Evolutionary conservation across 352 stramenopile genomes (phyloP), one percentile per base, ranked within the genome.

Genomic region (Pythium coloratum): DNA sequence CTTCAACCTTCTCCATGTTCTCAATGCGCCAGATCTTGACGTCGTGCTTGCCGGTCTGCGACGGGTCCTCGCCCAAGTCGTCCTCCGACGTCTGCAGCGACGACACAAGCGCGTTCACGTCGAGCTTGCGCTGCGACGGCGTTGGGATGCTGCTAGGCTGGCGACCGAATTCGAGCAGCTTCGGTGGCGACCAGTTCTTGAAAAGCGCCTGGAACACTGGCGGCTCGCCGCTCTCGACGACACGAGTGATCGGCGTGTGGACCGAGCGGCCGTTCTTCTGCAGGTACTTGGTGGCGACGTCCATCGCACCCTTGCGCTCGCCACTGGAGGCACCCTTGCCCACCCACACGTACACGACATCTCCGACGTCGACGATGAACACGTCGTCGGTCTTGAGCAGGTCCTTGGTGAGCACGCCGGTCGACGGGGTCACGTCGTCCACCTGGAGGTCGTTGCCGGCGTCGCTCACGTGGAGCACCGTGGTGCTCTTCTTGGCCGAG

Each of bases 1-100:
- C 74, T 40, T 91, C 76, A 14, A 91, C 90, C 68, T 94, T 97
- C 24, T 95, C 86, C 59, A 98, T 81, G 74, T 97, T 74, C 72
- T 98, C 90, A 56, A 98, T 92, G 70, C 90, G 86, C 93, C 92
- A 98, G 7, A 98, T 80, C 42, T 84, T 88, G 33, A 98, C 61
- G 24, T 90, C 68, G 70, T 94, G 86, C 62, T 88, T 85, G 64
- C 83, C 86, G 2, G 84, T 82, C 55, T 92, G 84, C 49, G 78
- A 78, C 6, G 69, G 73, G 47, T 90, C 92, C 18, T 86, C 75
- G 18, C 79, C 82, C 64, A 91, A 78, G 63, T 92, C 85, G 54
- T 94, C 91, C 58, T 93, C 88, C 2, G 71, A 75, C 18, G 77
- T 67, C 13, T 69, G 72, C 0, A 74, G 58, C 6, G 74, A 66